Evolutionary conservation across 352 stramenopile genomes (phyloP), one percentile per base, ranked within the genome.

Genomic region (Sclerospora graminicola): DNA sequence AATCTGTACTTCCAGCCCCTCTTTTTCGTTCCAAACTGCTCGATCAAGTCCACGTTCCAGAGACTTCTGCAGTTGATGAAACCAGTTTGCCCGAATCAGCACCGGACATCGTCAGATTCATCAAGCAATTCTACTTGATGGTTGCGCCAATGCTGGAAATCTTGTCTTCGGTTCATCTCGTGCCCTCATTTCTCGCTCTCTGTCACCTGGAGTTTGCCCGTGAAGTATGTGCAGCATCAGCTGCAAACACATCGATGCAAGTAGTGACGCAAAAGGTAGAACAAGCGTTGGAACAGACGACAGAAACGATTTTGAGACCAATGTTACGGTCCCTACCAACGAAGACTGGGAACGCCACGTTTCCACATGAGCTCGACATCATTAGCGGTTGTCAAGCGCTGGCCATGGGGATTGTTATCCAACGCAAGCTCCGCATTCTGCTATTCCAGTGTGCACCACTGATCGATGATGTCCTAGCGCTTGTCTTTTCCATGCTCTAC

Each of bases 401-500:
- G 4, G 60, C 57, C 1, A 51, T 81, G 11, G 68, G 68, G 1
- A 52, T 78, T 26, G 34, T 78, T 4, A 37, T 82, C 15, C 71
- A 84, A 45, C 63, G 63, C 5, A 80, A 78, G 16, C 49, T 84
- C 10, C 66, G 68, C 1, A 48, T 68, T 13, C 10, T 82, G 8
- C 42, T 84, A 1, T 63, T 80, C 29, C 60, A 70, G 47, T 64
- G 57, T 13, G 15, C 47, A 8, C 10, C 49, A 3, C 35, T 78
- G 13, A 41, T 67, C 7, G 54, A 81, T 28, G 59, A 82, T 18
- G 62, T 44, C 0, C 45, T 84, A 14, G 56, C 63, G 6, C 46
- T 81, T 5, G 53, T 77, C 14, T 84, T 82, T 45, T 59, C 36
- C 6, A 64, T 60, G 0, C 33, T 84, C 1, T 79, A 66, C 55